A percentile compares a stretch with the other conserved stretches of the same genome.
Conservation (phyloP, 2,329 filamentous ascomycete genomes). For the Colletotrichum sp. region DNA sequence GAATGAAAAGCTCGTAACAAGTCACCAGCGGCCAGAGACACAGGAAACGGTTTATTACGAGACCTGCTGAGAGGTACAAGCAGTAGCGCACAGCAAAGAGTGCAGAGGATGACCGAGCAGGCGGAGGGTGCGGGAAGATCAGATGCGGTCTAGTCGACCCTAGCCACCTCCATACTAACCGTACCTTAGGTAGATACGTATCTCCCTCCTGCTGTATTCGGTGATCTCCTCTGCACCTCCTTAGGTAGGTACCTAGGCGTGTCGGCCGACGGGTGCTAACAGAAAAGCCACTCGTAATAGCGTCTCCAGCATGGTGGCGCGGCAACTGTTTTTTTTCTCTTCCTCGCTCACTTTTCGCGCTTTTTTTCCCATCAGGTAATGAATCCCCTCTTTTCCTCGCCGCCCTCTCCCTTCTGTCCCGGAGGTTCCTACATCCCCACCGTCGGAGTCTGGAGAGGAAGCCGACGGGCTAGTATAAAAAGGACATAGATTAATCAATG, state of each 20-base stretch:
- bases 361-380: background rate
- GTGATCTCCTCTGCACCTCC: background rate
- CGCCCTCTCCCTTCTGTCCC: background rate
- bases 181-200: background rate
- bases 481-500: background rate
- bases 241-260: background rate
- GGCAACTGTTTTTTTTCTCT: background rate
- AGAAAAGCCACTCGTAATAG: conserved; percentile 16
- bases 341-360: background rate
- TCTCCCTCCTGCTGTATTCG: background rate
- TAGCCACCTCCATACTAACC: background rate
- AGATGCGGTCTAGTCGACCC: background rate
- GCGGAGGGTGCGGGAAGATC: background rate
- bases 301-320: conserved; percentile 5
- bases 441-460: background rate
- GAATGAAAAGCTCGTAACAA: conserved; percentile 8
- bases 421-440: background rate
- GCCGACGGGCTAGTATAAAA: background rate
- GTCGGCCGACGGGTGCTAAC: conserved; percentile 8
- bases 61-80: background rate
- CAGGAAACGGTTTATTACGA: background rate
- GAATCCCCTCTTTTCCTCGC: background rate
- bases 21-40: background rate
- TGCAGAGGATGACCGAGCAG: background rate
- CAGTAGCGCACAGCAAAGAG: background rate